These are phyloP conservation scores for Hippophae tibetana DNA, from an alignment of 306 rosid species.

Conservation along the genomic window DNA sequence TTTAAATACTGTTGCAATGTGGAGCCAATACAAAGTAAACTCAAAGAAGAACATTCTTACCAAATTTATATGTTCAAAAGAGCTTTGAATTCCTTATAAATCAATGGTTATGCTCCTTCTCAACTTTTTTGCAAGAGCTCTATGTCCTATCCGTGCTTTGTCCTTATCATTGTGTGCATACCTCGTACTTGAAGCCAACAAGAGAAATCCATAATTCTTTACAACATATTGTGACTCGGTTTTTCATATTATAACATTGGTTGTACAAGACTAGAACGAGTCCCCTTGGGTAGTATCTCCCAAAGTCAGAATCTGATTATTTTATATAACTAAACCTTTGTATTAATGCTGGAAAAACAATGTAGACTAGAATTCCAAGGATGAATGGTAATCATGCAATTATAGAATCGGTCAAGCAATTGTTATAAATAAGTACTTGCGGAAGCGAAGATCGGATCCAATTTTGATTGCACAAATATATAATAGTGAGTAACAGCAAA, in stretches of 20 bases:
- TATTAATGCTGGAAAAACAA: conserved; percentile 17
- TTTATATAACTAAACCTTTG: conserved; percentile 10
- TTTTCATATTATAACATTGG: conserved; percentile 38
- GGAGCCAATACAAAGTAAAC: not conserved
- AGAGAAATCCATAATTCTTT: conserved; percentile 43
- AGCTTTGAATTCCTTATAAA: conserved; percentile 15
- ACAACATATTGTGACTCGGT: conserved; percentile 24
- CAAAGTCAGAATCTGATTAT: conserved; percentile 62
- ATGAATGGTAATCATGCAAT: not conserved
- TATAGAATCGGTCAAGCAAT: not conserved
- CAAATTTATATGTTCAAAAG: not conserved
- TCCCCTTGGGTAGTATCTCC: conserved; percentile 62
- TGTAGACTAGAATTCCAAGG: not conserved
- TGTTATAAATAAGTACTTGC: too few relatives aligned
- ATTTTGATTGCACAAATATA: too few relatives aligned
- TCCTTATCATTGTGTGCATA: conserved; percentile 72
- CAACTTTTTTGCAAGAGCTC: conserved; percentile 62
- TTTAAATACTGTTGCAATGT: too few relatives aligned
- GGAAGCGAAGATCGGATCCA: too few relatives aligned
- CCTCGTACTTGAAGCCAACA: conserved; percentile 56
- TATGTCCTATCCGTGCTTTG: conserved; percentile 54
- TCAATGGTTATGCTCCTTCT: conserved; percentile 16
- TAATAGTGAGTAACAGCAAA: too few relatives aligned
- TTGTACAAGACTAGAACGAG: conserved; percentile 59
- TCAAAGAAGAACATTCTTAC: not conserved